Percentiles rank a stretch among this genome's conserved stretches.
Evolutionary conservation across 495 filamentous ascomycete species (phyloP).

Genomic region (Margaritispora aquatica): DNA sequence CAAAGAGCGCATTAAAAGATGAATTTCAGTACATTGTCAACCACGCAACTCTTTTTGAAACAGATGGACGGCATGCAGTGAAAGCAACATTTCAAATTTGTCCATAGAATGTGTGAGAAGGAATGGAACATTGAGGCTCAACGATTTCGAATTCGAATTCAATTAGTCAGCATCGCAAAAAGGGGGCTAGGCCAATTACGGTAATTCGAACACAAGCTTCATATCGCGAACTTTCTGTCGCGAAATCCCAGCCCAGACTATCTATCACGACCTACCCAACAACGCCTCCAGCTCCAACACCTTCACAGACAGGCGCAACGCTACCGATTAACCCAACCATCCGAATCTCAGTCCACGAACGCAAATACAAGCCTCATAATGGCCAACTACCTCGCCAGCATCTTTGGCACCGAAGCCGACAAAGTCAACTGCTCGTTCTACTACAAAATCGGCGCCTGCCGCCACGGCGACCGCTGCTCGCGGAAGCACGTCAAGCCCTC

Average conservation of each 20-base stretch:
- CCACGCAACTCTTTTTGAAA: too few species aligned
- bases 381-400: slow-evolving; percentile 98
- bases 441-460: slow-evolving; percentile 97
- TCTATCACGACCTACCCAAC: background rate
- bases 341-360: background rate
- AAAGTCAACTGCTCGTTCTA: slow-evolving; percentile 58
- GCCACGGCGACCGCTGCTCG: slow-evolving; percentile 95
- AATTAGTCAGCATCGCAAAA: background rate
- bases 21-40: too few species aligned
- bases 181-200: background rate
- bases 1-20: too few species aligned
- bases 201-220: background rate
- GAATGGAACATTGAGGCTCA: background rate
- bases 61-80: too few species aligned
- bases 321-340: too few species aligned
- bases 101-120: background rate
- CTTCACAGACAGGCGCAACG: too few species aligned
- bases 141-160: background rate
- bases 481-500: slow-evolving; percentile 99
- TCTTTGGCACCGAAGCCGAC: slow-evolving; percentile 99
- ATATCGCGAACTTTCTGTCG: background rate
- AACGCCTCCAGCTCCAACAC: background rate
- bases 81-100: too few species aligned
- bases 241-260: background rate
- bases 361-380: slow-evolving; percentile 28